Evolutionary conservation across 108 stramenopile genomes (phyloP).

Genomic region (Skeletonema grethae): DNA sequence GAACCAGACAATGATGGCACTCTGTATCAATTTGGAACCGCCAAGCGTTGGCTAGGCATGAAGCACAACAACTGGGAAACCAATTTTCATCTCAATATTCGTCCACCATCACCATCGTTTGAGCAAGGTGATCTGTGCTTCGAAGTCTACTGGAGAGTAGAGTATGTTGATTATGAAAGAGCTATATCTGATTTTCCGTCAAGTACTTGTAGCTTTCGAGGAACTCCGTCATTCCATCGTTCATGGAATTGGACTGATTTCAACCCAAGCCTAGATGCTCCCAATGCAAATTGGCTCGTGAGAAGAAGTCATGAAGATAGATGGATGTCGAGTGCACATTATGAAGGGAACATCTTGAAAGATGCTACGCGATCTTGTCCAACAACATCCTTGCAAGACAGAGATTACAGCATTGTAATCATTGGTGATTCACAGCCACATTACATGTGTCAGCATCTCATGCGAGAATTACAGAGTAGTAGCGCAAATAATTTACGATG

Average conservation of each 20-base stretch:
- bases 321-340: background rate
- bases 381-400: background rate
- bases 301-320: constrained; percentile 1
- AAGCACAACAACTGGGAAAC: constrained; percentile 15
- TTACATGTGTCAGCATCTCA: constrained; percentile 23
- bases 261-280: background rate
- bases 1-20: background rate
- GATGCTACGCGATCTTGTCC: background rate
- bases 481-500: constrained; percentile 10
- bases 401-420: constrained; percentile 21
- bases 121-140: constrained; percentile 10
- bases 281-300: background rate
- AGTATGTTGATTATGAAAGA: constrained; percentile 4
- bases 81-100: constrained; percentile 7
- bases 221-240: constrained; percentile 18
- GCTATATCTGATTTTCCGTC: constrained; percentile 24
- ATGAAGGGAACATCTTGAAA: background rate
- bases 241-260: constrained; percentile 13
- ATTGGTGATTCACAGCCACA: constrained; percentile 31
- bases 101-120: constrained; percentile 2
- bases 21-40: background rate
- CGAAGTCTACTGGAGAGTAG: constrained; percentile 17
- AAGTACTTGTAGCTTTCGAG: constrained; percentile 7
- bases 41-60: background rate
- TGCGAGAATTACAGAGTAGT: background rate